These are phyloP conservation scores for Pythium volutum DNA, from an alignment of 352 stramenopile genomes.

Conservation along the genomic window DNA sequence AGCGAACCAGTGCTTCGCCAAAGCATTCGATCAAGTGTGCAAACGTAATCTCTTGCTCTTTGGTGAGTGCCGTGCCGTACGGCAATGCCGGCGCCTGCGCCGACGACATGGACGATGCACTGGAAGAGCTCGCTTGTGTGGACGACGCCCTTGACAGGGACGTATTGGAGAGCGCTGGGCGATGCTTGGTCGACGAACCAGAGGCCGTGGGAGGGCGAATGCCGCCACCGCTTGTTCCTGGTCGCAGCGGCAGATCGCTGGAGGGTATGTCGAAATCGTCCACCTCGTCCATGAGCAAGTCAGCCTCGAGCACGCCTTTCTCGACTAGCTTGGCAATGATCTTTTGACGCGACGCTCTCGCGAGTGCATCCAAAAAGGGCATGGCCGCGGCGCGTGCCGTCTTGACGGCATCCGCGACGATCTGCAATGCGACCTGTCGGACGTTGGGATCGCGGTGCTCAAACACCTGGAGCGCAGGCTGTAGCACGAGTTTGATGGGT, in stretches of 20 bases:
- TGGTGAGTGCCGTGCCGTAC: constrained; percentile 67
- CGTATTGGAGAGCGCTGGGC: constrained; percentile 51
- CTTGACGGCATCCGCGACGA: constrained; percentile 66
- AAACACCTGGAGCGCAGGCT: constrained; percentile 60
- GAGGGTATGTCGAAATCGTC: constrained; percentile 69
- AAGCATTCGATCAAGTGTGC: constrained; percentile 51
- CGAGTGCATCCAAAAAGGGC: constrained; percentile 67
- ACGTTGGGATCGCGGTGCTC: constrained; percentile 77
- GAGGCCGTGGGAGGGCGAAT: constrained; percentile 67
- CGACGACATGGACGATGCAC: constrained; percentile 17
- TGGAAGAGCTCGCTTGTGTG: neutral
- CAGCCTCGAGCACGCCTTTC: constrained; percentile 59
- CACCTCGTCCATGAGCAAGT: constrained; percentile 83
- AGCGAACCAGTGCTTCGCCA: constrained; percentile 70
- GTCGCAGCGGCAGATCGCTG: constrained; percentile 30
- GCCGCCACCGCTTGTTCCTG: constrained; percentile 44
- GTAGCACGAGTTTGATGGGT: constrained; percentile 63
- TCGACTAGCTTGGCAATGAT: constrained; percentile 81
- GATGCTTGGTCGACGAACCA: constrained; percentile 76
- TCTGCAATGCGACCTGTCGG: constrained; percentile 56
- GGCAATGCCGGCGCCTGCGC: constrained; percentile 46
- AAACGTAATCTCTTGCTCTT: constrained; percentile 54
- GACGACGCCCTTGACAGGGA: constrained; percentile 37
- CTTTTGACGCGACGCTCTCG: constrained; percentile 65
- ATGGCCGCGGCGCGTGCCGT: constrained; percentile 53